These are phyloP conservation scores for Heliamphora pulchella DNA, from an alignment of 179 eudicot species.

Conservation along the genomic window DNA sequence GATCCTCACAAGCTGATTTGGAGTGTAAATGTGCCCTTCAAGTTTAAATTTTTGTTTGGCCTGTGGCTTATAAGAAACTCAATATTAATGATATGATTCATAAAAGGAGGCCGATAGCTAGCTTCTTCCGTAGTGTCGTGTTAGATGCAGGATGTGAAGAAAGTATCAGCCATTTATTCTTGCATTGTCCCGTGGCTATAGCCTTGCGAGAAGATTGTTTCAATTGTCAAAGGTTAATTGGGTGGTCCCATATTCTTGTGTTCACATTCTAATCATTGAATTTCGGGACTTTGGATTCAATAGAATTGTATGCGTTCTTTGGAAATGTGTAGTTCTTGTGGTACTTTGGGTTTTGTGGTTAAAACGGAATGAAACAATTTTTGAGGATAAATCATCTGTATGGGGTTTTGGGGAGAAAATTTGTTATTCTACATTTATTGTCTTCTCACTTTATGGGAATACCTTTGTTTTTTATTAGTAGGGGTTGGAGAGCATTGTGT, in stretches of 20 bases:
- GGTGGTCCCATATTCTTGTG: too few species aligned
- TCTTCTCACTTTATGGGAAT: not conserved
- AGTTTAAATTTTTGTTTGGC: not conserved
- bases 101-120: not conserved
- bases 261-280: too few species aligned
- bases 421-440: not conserved
- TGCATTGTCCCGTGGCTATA: too few species aligned
- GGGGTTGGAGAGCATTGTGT: not conserved
- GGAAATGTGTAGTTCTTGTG: not conserved
- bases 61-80: not conserved
- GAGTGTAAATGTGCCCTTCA: not conserved
- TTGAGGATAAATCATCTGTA: not conserved
- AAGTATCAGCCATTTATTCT: too few species aligned
- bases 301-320: too few species aligned
- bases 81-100: not conserved
- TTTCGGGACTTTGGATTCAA: too few species aligned
- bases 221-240: too few species aligned
- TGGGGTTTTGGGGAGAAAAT: not conserved
- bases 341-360: not conserved
- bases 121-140: too few species aligned
- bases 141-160: too few species aligned
- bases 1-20: not conserved
- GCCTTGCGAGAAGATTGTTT: too few species aligned
- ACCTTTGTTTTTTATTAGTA: not conserved
- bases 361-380: not conserved